phyloP scores from a whole-genome alignment of 768 basidiomycete genomes.

The Amylocystis lapponica region DNA sequence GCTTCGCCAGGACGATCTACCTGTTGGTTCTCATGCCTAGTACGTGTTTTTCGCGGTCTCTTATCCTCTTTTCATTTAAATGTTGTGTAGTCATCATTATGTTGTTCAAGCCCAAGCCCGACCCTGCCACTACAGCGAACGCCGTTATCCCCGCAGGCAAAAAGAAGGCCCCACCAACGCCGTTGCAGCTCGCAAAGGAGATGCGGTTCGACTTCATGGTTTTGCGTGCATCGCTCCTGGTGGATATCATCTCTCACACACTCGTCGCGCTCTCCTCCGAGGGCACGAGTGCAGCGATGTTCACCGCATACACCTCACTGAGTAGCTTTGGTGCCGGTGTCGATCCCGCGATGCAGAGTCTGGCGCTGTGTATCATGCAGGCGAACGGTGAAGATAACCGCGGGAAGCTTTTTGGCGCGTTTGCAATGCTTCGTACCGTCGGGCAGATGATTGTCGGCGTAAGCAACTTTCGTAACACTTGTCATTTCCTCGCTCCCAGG shows the following conservation, averaged over 20 bases:
- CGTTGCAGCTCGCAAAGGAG: constrained; percentile 49
- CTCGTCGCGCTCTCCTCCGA: constrained; percentile 50
- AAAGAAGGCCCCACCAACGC: constrained; percentile 38
- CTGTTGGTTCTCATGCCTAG: constrained; percentile 65
- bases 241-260: constrained; percentile 61
- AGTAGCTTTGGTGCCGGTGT: constrained; percentile 64
- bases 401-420: constrained; percentile 66
- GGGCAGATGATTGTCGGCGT: constrained; percentile 57
- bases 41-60: constrained; percentile 31
- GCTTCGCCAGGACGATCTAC: constrained; percentile 57
- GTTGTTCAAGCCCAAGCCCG: constrained; percentile 47
- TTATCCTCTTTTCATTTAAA: constrained; percentile 19
- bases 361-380: constrained; percentile 63
- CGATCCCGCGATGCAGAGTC: constrained; percentile 63
- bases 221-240: constrained; percentile 54
- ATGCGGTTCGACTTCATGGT: constrained; percentile 66
- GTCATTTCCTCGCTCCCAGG: no score
- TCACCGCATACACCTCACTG: constrained; percentile 55
- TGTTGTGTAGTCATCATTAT: constrained; percentile 52
- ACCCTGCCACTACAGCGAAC: constrained; percentile 6
- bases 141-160: constrained; percentile 3
- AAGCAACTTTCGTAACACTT: constrained; percentile 5
- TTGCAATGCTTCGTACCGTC: constrained; percentile 61
- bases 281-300: constrained; percentile 38
- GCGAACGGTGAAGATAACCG: constrained; percentile 31